These are phyloP conservation scores for Diversispora eburnea DNA, from an alignment of 192 early-diverging fungal genomes.

Conservation along the genomic window DNA sequence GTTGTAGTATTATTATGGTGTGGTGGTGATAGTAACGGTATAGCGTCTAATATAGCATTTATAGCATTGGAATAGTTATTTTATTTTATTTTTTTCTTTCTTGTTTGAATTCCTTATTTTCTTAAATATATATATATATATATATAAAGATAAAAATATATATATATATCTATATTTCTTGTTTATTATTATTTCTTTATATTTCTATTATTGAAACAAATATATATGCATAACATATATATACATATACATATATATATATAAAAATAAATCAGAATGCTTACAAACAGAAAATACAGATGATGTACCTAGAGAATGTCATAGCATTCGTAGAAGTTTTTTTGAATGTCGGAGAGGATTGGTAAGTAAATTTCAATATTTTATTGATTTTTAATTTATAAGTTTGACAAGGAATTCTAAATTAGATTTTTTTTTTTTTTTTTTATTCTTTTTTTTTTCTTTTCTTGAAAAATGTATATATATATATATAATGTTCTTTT, in stretches of 20 bases:
- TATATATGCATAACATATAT: no score
- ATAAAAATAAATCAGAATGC: conserved; percentile 36
- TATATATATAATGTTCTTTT: no score
- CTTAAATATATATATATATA: not conserved
- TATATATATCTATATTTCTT: not conserved
- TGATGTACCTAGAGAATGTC: conserved; percentile 50
- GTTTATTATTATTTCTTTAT: not conserved
- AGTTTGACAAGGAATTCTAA: not conserved
- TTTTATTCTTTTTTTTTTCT: not conserved
- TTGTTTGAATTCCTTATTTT: no score
- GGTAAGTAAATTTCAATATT: conserved; percentile 34
- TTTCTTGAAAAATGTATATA: no score
- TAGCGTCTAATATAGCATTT: no score
- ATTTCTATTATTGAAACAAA: no score
- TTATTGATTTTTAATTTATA: no score
- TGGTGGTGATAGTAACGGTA: not conserved
- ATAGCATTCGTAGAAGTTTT: conserved; percentile 52
- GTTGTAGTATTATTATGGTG: not conserved
- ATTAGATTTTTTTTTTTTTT: not conserved
- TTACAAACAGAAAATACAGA: conserved; percentile 48
- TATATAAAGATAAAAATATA: not conserved
- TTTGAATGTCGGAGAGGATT: conserved; percentile 55
- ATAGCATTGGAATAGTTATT: no score
- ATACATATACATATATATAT: not conserved
- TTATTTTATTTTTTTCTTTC: no score